Percentiles rank a stretch among this genome's conserved stretches.
phyloP scores from a whole-genome alignment of 306 rosid genomes.

The Prunus davidiana region DNA sequence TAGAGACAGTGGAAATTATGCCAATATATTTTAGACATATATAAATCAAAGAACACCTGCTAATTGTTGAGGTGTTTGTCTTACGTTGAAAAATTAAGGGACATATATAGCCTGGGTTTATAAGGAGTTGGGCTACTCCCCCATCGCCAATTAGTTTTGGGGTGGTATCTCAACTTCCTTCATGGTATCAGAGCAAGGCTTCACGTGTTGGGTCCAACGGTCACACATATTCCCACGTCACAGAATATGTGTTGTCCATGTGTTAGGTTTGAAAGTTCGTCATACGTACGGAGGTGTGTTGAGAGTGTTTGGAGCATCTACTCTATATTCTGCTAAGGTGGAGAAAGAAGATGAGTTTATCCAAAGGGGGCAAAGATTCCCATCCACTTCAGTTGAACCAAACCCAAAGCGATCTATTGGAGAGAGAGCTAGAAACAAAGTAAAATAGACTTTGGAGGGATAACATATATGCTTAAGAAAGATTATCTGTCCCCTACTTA shows the following conservation, averaged over 20 bases:
- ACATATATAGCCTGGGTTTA: no score
- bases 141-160: no score
- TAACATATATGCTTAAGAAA: background rate
- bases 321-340: background rate
- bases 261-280: no score
- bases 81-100: no score
- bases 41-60: background rate
- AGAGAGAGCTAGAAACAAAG: background rate
- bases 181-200: no score
- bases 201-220: accelerated
- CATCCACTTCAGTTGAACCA: background rate
- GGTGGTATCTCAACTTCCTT: no score
- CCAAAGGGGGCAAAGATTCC: background rate
- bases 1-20: background rate
- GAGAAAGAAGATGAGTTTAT: background rate
- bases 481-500: background rate
- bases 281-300: no score
- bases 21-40: background rate
- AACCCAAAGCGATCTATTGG: background rate
- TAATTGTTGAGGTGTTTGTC: no score
- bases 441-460: background rate
- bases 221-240: no score
- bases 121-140: no score
- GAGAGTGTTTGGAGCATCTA: background rate
- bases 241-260: no score